Evolutionary conservation across 106 monocot species (phyloP).

Genomic region (Dendrobium officinale): DNA sequence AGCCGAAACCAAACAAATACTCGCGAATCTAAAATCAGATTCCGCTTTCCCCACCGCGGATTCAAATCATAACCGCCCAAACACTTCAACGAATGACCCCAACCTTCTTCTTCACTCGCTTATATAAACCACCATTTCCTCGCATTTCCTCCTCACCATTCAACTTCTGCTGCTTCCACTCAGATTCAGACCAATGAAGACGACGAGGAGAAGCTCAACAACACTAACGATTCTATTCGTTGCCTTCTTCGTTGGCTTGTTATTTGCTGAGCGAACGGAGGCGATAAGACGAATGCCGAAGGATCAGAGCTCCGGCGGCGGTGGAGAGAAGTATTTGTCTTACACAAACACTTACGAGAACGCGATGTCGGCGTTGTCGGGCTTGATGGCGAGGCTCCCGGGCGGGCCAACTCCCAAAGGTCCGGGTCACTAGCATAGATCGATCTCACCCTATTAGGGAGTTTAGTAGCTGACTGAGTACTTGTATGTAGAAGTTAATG

Average conservation of each 20-base stretch:
- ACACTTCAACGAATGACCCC: too few species aligned
- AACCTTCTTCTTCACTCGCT: too few species aligned
- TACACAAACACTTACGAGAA: too few species aligned
- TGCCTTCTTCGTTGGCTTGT: background rate
- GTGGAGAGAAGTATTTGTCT: background rate
- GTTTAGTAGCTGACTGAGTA: too few species aligned
- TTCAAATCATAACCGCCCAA: too few species aligned
- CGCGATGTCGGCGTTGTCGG: conserved; percentile 8
- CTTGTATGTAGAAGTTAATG: too few species aligned
- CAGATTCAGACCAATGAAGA: background rate
- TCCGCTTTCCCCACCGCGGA: too few species aligned
- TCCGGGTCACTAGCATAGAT: conserved; percentile 16
- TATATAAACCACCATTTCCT: too few species aligned
- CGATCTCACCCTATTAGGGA: background rate
- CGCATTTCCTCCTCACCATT: too few species aligned
- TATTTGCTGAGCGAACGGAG: background rate
- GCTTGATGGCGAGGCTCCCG: conserved; percentile 24
- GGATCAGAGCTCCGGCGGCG: background rate
- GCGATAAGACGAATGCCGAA: background rate
- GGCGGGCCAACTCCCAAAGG: conserved; percentile 30
- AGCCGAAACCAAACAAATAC: too few species aligned
- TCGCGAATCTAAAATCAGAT: too few species aligned
- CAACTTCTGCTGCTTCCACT: too few species aligned
- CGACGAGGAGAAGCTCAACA: background rate
- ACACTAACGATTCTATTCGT: background rate